Evolutionary conservation across 1,284 basidiomycete species (phyloP).

Genomic region (Rhodotorula sp.): DNA sequence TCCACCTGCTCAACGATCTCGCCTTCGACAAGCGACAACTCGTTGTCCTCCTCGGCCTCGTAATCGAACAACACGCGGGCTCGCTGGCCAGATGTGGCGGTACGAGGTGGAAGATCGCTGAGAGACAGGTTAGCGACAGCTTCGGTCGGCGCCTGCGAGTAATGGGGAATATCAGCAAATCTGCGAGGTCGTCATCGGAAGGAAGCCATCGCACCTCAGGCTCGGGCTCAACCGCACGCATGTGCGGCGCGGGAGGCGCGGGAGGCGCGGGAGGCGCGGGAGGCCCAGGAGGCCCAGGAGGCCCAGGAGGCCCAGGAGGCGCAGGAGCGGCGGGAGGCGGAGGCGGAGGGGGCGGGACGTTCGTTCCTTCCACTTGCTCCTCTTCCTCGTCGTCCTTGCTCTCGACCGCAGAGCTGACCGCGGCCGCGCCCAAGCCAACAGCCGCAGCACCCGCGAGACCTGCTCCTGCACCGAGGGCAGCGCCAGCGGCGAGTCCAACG

Average conservation of each 20-base stretch:
- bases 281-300: slow-evolving; percentile 43
- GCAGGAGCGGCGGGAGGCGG: slow-evolving; percentile 51
- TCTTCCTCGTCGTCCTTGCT: slow-evolving; percentile 7
- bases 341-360: slow-evolving; percentile 44
- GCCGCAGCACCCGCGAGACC: slow-evolving; percentile 50
- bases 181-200: too few relatives aligned
- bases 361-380: slow-evolving; percentile 14
- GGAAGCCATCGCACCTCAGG: background rate
- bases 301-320: slow-evolving; percentile 43
- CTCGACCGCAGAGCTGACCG: slow-evolving; percentile 8
- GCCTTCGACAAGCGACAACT: slow-evolving; percentile 74
- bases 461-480: slow-evolving; percentile 45
- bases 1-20: slow-evolving; percentile 78
- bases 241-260: slow-evolving; percentile 15
- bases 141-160: slow-evolving; percentile 39
- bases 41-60: slow-evolving; percentile 77
- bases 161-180: too few relatives aligned
- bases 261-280: slow-evolving; percentile 7
- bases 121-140: slow-evolving; percentile 33
- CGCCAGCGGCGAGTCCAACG: slow-evolving; percentile 40
- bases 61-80: slow-evolving; percentile 68
- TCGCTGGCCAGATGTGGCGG: slow-evolving; percentile 8
- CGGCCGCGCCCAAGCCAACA: slow-evolving; percentile 42
- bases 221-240: background rate
- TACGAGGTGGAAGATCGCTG: slow-evolving; percentile 17